Base-by-base conservation (phyloP, 1,284 basidiomycete genomes). In the Ustilago loliicola region DNA sequence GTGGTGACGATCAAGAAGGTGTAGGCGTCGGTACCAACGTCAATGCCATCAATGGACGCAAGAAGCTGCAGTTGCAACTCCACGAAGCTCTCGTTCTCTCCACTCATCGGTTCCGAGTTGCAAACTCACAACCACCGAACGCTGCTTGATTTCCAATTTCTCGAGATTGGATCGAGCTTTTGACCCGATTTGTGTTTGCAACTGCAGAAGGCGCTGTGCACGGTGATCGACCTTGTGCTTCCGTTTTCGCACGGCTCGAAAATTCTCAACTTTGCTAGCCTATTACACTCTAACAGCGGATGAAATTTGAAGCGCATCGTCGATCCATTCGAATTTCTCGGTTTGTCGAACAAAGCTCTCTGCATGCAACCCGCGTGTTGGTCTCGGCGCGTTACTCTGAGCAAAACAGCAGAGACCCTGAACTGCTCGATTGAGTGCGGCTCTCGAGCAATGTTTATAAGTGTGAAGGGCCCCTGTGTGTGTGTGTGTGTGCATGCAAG, bases 311-410 rank as follows among this genome's bases (percentile, higher is more conserved):
- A 15, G 48, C 48, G 4, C 23, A 50, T 50, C 32, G 66, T 60
- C 66, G 66, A 67, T 62, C 66, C 60, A 25, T 42, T 67, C 66
- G 59, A 61, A 51, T 29, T 21, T 55, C 42, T 40, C 19, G 32
- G 13, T 8, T 29, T 23, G n/a, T 40, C 32, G n/a, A 42, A 25
- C 45, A 48, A 25, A 48, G 45, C 45, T 48, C 23, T 10, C 21
- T 48, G 21, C 10, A 48, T 47, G 51, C 38, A 21, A 52, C 9
- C 23, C 54, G 66, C 66, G 66, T 68, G 66, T 68, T 68, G 66
- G 66, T 68, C 30, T 68, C 60, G 61, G 66, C 48, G 48, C 48
- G 48, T 19, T 6, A 17, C 9, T 50, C n/a, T 23, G 21, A 50
- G 54, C 66, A 48, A 1, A 27, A 6, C 2, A 58, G 53, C 67